Base-by-base conservation (phyloP, 2,329 filamentous ascomycete genomes). In the Biscogniauxia marginata region DNA sequence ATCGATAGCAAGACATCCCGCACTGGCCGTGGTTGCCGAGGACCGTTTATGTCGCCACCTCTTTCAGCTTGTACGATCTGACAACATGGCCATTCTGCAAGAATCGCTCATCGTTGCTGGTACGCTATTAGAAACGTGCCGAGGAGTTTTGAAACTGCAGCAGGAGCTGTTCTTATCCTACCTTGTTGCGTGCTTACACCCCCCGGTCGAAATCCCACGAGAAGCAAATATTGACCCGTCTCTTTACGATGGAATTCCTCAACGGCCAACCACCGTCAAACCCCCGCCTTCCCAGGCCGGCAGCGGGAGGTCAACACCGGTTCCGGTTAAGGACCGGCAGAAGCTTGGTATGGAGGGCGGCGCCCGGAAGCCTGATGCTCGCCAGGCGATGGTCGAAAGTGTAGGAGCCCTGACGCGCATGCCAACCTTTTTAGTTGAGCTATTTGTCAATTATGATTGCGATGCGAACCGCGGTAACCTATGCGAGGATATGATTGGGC, bases 401-500 rank as follows among this genome's bases (percentile, higher is more conserved):
- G 88, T 99, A 46, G 93, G 93, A 34, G 92, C 93, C 53, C 79
- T 99, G 57, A 90, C 92, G 39, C 84, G 96, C 45, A 96, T 99
- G 79, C 92, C 95, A 0, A 93, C 87, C 45, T 99, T 96, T 70
- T 92, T 98, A 85, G 86, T 89, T 9, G 96, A 99, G 72, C 81
- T 99, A 7, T 99, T 97, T 70, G 86, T 98, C 74, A 99, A 99
- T 73, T 99, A 98, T 70, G 95, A 99, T 73, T 99, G 93, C 68
- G 93, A 98, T 68, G 87, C 91, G 52, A 91, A 99, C 69, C 85
- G 93, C 50, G 88, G 87, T 51, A 95, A 99, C 75, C 77, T 99
- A 4, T 99, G 95, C 68, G 90, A 96, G 76, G 96, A 99, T 69
- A 89, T 98, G 83, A 86, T 99, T 58, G 93, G 95, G 0, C 81